Evolutionary conservation across 2,329 filamentous ascomycete species (phyloP), one percentile per base, ranked within the genome.

Genomic region (Waltergamsia citrina): DNA sequence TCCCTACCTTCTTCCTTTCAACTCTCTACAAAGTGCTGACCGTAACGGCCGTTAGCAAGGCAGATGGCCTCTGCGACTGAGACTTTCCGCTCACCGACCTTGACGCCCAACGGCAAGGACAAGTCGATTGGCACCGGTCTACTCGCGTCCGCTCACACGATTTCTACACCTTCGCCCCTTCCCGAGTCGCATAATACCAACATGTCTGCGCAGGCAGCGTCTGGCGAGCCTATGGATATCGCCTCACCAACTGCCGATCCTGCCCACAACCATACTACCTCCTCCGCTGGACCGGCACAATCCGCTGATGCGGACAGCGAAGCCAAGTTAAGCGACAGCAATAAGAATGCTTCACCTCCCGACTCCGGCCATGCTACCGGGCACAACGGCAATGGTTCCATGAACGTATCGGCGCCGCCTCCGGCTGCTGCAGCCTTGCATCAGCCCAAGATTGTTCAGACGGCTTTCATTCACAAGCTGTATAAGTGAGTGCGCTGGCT

Each of bases 381-480:
- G 28, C 36, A 39, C 27, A 32, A 30, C 11, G 37, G 36, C 22
- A 52, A 47, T 35, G n/a, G n/a, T n/a, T 57, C 56, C 33, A 56
- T 51, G 33, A 59, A 56, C 27, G 72, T 73, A 68, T 59, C 68
- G 22, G 67, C 69, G 16, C 69, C 68, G 12, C 56, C 59, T 15
- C 59, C 65, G 3, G 60, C 67, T n/a, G 78, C 80, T 15, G 77
- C 82, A 5, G 81, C 81, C 31, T 81, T 88, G 34, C 86, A 94
- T 53, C 88, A 94, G 54, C 88, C 92, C 39, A 98, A 98, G 62
- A 90, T 95, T 29, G 87, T 96, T 12, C 92, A 98, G 63, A 96
- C 92, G 9, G 92, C 92, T 16, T 98, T 98, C 52, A 96, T 98
- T 44, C 92, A 98, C 60, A 98, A 98, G 60, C 75, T 98, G 23